Percentiles rank a stretch among this genome's conserved stretches.
These are phyloP conservation scores for Penicillium roqueforti DNA, from an alignment of 495 filamentous ascomycete genomes.

Conservation along the genomic window DNA sequence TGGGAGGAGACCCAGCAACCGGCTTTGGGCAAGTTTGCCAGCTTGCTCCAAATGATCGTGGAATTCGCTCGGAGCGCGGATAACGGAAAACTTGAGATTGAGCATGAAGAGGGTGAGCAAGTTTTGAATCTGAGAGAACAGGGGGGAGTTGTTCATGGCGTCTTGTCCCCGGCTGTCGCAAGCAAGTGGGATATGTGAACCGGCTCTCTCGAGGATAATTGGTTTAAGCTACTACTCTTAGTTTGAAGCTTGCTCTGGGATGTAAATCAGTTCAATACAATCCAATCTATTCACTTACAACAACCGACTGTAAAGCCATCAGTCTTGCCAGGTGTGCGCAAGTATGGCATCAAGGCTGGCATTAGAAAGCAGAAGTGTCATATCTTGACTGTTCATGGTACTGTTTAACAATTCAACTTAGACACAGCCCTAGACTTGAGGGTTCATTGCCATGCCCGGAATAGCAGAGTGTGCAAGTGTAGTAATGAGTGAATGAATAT, in stretches of 20 bases:
- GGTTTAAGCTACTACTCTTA: neutral
- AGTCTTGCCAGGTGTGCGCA: neutral
- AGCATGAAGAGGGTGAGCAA: constrained; percentile 23
- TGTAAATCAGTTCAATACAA: neutral
- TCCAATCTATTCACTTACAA: neutral
- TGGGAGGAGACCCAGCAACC: constrained; percentile 51
- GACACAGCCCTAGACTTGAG: no score
- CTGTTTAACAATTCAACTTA: neutral
- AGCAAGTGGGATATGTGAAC: neutral
- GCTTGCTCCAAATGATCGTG: constrained; percentile 40
- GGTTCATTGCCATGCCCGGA: no score
- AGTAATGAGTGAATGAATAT: neutral
- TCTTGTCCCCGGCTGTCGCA: constrained; percentile 9
- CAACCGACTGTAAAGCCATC: neutral
- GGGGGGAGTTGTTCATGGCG: constrained; percentile 17
- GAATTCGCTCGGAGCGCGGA: constrained; percentile 29
- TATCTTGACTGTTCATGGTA: neutral
- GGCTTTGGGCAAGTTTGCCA: constrained; percentile 24
- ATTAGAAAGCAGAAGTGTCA: no score
- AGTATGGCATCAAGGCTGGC: neutral
- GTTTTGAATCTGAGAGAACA: constrained; percentile 44
- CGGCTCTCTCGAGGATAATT: neutral
- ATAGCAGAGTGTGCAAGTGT: neutral
- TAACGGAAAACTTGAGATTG: constrained; percentile 42
- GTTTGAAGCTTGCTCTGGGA: neutral